Percentiles rank a stretch among this genome's conserved stretches.
These are phyloP conservation scores for Paecilomyces dactylethromorphus DNA, from an alignment of 2,329 filamentous ascomycete genomes.

Conservation along the genomic window DNA sequence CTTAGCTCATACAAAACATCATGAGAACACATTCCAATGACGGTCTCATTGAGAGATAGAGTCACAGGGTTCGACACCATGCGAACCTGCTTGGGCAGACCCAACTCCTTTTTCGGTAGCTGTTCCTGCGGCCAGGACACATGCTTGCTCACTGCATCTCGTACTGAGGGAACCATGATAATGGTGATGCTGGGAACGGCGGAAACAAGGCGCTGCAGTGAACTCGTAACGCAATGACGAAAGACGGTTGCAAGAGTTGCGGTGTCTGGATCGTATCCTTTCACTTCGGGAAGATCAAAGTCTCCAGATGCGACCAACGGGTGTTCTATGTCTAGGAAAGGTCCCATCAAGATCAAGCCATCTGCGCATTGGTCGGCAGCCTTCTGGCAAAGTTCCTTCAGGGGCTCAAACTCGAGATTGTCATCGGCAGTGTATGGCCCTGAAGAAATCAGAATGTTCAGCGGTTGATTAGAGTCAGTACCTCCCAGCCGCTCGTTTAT, in stretches of 20 bases:
- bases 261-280: slow-evolving; percentile 64
- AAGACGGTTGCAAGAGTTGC: slow-evolving; percentile 79
- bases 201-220: slow-evolving; percentile 62
- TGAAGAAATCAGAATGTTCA: slow-evolving; percentile 71
- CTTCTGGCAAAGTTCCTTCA: slow-evolving; percentile 72
- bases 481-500: slow-evolving; percentile 64
- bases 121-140: slow-evolving; percentile 80
- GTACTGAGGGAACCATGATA: slow-evolving; percentile 73
- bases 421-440: slow-evolving; percentile 91
- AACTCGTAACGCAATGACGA: slow-evolving; percentile 67
- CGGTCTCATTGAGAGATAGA: slow-evolving; percentile 77
- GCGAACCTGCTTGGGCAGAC: slow-evolving; percentile 67
- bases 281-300: slow-evolving; percentile 66
- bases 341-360: slow-evolving; percentile 71
- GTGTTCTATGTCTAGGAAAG: slow-evolving; percentile 88
- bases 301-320: slow-evolving; percentile 76
- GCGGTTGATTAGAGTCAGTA: slow-evolving; percentile 57
- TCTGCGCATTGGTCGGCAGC: slow-evolving; percentile 72
- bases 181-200: slow-evolving; percentile 74
- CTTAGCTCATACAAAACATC: slow-evolving; percentile 78
- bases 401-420: slow-evolving; percentile 81
- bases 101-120: slow-evolving; percentile 64
- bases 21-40: slow-evolving; percentile 74
- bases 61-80: slow-evolving; percentile 89
- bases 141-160: slow-evolving; percentile 74